Percentiles rank a stretch among this genome's conserved stretches.
Conservation (phyloP, 495 filamentous ascomycete species). For the Aspergillus baeticus region DNA sequence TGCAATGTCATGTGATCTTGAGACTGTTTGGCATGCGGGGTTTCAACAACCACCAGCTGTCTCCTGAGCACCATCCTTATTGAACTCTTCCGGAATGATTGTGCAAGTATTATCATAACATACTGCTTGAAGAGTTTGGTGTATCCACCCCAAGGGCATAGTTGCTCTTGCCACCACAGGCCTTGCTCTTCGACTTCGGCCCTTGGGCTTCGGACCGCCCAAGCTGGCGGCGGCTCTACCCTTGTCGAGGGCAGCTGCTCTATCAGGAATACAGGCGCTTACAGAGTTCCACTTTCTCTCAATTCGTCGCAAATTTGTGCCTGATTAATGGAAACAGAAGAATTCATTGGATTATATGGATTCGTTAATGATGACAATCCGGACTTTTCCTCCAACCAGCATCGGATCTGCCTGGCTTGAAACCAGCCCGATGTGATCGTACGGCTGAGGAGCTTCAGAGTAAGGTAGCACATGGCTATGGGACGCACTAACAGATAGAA, state of each 20-base stretch:
- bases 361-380: background rate
- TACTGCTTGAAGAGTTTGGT: background rate
- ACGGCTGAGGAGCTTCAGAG: constrained; percentile 23
- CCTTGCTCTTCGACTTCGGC: background rate
- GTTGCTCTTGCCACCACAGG: background rate
- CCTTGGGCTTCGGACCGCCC: background rate
- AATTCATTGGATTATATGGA: constrained; percentile 29
- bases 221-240: constrained; percentile 7
- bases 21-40: constrained; percentile 5
- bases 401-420: constrained; percentile 22
- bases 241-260: constrained; percentile 20
- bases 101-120: background rate
- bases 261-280: constrained; percentile 35
- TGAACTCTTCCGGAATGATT: background rate
- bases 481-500: constrained; percentile 31
- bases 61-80: background rate
- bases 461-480: constrained; percentile 24
- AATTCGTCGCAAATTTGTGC: constrained; percentile 13
- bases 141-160: background rate
- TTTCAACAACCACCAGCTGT: background rate
- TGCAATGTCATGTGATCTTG: background rate
- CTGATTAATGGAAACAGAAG: constrained; percentile 10
- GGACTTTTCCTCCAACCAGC: constrained; percentile 27
- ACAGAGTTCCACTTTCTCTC: constrained; percentile 32
- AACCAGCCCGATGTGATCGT: constrained; percentile 33